phyloP scores from a whole-genome alignment of 768 basidiomycete genomes.

The Mycena alexandri region DNA sequence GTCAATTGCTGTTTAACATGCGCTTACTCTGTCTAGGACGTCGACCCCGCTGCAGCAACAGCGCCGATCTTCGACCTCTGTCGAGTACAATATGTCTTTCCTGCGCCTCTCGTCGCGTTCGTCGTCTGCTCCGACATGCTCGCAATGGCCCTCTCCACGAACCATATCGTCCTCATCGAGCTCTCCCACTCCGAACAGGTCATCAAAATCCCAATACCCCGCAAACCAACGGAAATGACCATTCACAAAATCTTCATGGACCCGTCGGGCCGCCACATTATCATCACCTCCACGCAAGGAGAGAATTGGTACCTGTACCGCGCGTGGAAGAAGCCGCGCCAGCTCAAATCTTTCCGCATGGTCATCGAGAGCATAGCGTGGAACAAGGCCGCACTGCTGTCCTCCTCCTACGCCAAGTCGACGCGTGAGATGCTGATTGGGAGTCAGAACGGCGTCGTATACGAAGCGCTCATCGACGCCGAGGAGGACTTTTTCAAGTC shows the following conservation, averaged over 20 bases:
- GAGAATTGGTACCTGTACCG: slow-evolving; percentile 95
- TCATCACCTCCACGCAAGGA: slow-evolving; percentile 87
- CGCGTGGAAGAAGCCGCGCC: slow-evolving; percentile 85
- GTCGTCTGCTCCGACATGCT: slow-evolving; percentile 90
- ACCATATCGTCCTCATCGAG: slow-evolving; percentile 89
- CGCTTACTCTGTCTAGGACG: slow-evolving; percentile 44
- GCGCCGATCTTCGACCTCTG: slow-evolving; percentile 85
- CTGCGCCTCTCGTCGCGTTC: slow-evolving; percentile 85
- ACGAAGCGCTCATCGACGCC: slow-evolving; percentile 90
- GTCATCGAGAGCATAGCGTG: slow-evolving; percentile 93
- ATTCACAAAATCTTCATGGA: slow-evolving; percentile 92
- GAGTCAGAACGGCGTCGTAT: slow-evolving; percentile 85
- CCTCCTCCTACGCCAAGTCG: slow-evolving; percentile 76
- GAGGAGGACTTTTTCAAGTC: slow-evolving; percentile 95
- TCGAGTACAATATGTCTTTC: slow-evolving; percentile 89
- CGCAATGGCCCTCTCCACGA: slow-evolving; percentile 84
- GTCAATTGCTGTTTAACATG: neutral
- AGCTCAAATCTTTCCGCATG: slow-evolving; percentile 84
- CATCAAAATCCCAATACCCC: slow-evolving; percentile 80
- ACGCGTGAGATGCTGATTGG: slow-evolving; percentile 91
- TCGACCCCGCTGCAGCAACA: slow-evolving; percentile 50
- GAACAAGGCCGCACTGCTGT: slow-evolving; percentile 79
- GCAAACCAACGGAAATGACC: slow-evolving; percentile 80
- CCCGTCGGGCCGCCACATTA: slow-evolving; percentile 91
- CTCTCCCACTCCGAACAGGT: slow-evolving; percentile 90